A percentile compares a stretch with the other conserved stretches of the same genome.
Evolutionary conservation across 768 basidiomycete genomes (phyloP).

Genomic region (Leccinum olivaceopallidum): DNA sequence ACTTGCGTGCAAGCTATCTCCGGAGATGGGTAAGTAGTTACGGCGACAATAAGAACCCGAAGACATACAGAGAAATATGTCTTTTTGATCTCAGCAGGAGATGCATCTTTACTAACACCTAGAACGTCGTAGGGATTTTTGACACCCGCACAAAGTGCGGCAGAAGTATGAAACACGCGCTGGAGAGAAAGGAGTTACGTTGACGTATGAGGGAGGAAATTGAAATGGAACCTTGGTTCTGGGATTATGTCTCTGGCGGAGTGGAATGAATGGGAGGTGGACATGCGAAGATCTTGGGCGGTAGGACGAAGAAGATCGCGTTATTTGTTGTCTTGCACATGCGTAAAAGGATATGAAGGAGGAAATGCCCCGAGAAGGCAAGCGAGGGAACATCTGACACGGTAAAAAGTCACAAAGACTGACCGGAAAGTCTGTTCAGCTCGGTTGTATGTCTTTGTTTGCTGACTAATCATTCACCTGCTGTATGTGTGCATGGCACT

Average conservation of each 20-base stretch:
- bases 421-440: neutral
- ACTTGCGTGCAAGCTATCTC: slow-evolving; percentile 90
- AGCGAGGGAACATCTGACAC: slow-evolving; percentile 51
- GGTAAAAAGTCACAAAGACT: neutral
- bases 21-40: slow-evolving; percentile 16
- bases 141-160: slow-evolving; percentile 45
- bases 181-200: slow-evolving; percentile 35
- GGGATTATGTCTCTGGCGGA: slow-evolving; percentile 16
- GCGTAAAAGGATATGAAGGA: slow-evolving; percentile 58
- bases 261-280: slow-evolving; percentile 18
- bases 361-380: slow-evolving; percentile 49
- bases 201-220: slow-evolving; percentile 11
- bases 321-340: slow-evolving; percentile 44
- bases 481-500: neutral
- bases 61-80: slow-evolving; percentile 85
- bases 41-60: slow-evolving; percentile 12
- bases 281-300: slow-evolving; percentile 39
- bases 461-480: slow-evolving; percentile 19
- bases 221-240: slow-evolving; percentile 42
- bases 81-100: slow-evolving; percentile 92
- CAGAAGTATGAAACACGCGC: slow-evolving; percentile 78
- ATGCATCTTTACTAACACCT: slow-evolving; percentile 83
- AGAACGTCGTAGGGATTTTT: slow-evolving; percentile 93
- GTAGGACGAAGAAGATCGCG: slow-evolving; percentile 39
- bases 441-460: slow-evolving; percentile 21